Percentiles rank a stretch among this genome's conserved stretches.
Evolutionary conservation across 2,329 filamentous ascomycete species (phyloP).

Genomic region (Fusarium chuoi): DNA sequence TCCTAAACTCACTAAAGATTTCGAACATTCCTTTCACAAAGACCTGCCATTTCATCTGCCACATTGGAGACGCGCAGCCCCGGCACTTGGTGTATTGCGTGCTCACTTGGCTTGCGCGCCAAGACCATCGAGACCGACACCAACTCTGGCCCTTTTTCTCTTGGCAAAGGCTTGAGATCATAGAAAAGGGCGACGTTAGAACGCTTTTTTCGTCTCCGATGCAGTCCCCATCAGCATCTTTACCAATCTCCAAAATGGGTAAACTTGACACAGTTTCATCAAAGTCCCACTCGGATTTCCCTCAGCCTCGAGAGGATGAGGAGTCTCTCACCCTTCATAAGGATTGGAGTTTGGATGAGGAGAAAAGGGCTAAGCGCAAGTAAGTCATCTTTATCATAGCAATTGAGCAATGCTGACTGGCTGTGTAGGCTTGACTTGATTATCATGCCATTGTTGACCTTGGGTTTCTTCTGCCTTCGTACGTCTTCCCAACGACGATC

Average conservation of each 20-base stretch:
- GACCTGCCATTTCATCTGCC: background rate
- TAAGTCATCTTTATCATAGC: background rate
- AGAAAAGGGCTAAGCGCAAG: constrained; percentile 51
- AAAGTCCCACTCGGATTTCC: constrained; percentile 25
- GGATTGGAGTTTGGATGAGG: constrained; percentile 52
- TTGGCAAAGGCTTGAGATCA: background rate
- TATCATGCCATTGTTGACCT: constrained; percentile 55
- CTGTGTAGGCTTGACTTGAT: constrained; percentile 50
- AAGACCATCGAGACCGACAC: constrained; percentile 18
- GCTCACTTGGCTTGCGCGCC: constrained; percentile 35
- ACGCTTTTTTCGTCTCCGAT: background rate
- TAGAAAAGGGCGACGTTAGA: constrained; percentile 16
- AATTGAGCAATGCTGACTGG: background rate
- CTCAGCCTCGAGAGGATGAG: constrained; percentile 44
- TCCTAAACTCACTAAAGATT: accelerated
- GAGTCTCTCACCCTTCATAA: constrained; percentile 41
- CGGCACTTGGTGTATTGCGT: constrained; percentile 38
- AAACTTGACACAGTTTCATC: constrained; percentile 17
- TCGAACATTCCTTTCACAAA: background rate
- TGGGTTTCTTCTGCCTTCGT: constrained; percentile 57
- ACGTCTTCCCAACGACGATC: constrained; percentile 4
- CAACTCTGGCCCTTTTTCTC: background rate
- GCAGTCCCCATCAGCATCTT: background rate
- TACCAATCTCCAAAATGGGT: constrained; percentile 20
- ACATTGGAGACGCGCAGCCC: background rate